Conservation (phyloP, 306 rosid genomes). For the Nissolia schottii region DNA sequence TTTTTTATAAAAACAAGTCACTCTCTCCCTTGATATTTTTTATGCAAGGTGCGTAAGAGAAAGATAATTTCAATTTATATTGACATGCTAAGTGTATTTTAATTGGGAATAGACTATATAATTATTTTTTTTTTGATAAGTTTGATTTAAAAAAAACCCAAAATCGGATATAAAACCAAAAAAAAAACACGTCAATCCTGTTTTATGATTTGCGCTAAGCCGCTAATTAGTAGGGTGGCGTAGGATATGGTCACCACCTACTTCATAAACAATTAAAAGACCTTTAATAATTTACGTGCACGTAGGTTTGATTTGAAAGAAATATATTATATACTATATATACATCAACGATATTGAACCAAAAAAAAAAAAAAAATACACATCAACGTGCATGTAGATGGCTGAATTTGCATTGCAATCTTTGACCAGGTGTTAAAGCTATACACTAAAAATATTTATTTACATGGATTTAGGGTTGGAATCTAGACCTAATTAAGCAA, state of each 20-base stretch:
- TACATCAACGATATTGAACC: too few species aligned
- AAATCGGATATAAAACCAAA: background rate
- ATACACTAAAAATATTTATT: background rate
- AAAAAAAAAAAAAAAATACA: too few species aligned
- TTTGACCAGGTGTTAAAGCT: slow-evolving; percentile 11
- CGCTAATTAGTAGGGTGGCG: background rate
- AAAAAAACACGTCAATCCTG: background rate
- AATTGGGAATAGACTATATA: too few species aligned
- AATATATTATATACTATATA: background rate
- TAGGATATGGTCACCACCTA: slow-evolving; percentile 17
- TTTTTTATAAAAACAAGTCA: too few species aligned
- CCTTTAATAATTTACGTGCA: background rate
- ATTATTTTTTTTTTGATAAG: too few species aligned
- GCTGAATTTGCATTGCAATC: background rate
- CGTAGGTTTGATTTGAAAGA: slow-evolving; percentile 18
- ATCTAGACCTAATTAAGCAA: background rate
- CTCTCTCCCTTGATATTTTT: too few species aligned
- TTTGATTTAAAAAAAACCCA: background rate
- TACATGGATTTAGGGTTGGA: too few species aligned
- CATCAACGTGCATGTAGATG: background rate
- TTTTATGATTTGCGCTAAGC: background rate
- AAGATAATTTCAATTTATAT: too few species aligned
- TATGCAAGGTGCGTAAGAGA: too few species aligned
- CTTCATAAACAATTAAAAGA: background rate
- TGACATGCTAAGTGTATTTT: too few species aligned